These are phyloP conservation scores for Echites panduratus DNA, from an alignment of 257 asterid species.

Conservation along the genomic window DNA sequence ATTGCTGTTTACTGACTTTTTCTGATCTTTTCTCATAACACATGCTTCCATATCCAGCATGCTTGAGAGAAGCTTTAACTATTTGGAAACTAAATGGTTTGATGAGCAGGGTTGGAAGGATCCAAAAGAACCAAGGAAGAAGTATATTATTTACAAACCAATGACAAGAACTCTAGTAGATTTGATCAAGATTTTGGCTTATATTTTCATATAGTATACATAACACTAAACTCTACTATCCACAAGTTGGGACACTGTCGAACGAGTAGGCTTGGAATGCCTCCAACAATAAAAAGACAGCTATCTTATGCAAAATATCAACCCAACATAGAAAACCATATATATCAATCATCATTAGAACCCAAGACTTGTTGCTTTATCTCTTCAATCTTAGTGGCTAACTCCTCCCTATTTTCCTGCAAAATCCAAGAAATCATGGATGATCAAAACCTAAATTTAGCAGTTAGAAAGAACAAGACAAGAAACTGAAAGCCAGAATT, in stretches of 20 bases:
- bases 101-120: background rate
- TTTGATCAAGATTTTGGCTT: background rate
- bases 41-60: background rate
- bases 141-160: background rate
- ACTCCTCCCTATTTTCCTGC: constrained; percentile 68
- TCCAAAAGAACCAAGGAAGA: background rate
- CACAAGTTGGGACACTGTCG: background rate
- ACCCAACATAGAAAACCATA: background rate
- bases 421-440: constrained; percentile 17
- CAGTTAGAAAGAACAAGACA: background rate
- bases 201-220: background rate
- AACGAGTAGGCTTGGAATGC: background rate
- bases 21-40: no score
- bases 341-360: constrained; percentile 24
- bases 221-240: constrained; percentile 7
- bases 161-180: no score
- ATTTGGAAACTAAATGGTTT: background rate
- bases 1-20: no score
- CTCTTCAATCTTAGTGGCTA: constrained; percentile 50
- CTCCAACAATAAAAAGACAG: background rate
- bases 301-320: background rate
- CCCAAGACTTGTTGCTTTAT: constrained; percentile 66
- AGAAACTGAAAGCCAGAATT: background rate
- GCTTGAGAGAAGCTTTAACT: background rate
- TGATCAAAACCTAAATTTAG: no score